Conservation (phyloP, 352 stramenopile genomes). For the Globisporangium parvum region DNA sequence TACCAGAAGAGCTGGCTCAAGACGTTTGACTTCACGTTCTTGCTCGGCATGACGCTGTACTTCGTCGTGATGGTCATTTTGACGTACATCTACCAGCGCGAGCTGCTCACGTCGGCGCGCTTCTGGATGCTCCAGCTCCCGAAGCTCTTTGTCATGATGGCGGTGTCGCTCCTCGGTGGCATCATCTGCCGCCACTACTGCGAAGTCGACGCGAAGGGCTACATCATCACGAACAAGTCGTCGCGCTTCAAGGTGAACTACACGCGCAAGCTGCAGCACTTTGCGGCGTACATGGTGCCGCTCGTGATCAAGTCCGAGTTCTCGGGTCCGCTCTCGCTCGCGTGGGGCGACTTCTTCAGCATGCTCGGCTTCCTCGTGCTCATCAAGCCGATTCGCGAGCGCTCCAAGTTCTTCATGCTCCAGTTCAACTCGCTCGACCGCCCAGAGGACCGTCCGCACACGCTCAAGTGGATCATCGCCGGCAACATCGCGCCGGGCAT, state of each 20-base stretch:
- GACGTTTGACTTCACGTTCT: constrained; percentile 58
- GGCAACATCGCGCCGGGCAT: constrained; percentile 56
- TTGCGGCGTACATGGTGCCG: constrained; percentile 79
- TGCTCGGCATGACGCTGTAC: constrained; percentile 46
- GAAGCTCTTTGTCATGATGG: constrained; percentile 52
- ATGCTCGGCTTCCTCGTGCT: constrained; percentile 78
- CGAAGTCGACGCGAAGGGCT: constrained; percentile 70
- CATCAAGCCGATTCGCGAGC: constrained; percentile 79
- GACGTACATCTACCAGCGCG: constrained; percentile 41
- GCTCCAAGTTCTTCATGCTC: constrained; percentile 82
- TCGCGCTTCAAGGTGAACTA: constrained; percentile 88
- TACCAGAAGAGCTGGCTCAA: constrained; percentile 48
- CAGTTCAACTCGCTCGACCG: constrained; percentile 87
- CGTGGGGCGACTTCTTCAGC: constrained; percentile 81
- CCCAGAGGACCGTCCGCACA: constrained; percentile 77
- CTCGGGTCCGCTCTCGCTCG: constrained; percentile 49
- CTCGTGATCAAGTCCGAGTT: constrained; percentile 69
- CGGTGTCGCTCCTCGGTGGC: constrained; percentile 52
- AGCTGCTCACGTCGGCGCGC: constrained; percentile 25
- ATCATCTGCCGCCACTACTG: constrained; percentile 79
- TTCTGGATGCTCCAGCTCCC: constrained; percentile 51
- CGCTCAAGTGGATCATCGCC: constrained; percentile 83
- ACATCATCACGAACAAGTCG: constrained; percentile 83
- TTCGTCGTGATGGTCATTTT: constrained; percentile 32
- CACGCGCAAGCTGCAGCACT: constrained; percentile 81